Conservation (phyloP, 2,329 filamentous ascomycete species). For the Epichloe sylvatica region DNA sequence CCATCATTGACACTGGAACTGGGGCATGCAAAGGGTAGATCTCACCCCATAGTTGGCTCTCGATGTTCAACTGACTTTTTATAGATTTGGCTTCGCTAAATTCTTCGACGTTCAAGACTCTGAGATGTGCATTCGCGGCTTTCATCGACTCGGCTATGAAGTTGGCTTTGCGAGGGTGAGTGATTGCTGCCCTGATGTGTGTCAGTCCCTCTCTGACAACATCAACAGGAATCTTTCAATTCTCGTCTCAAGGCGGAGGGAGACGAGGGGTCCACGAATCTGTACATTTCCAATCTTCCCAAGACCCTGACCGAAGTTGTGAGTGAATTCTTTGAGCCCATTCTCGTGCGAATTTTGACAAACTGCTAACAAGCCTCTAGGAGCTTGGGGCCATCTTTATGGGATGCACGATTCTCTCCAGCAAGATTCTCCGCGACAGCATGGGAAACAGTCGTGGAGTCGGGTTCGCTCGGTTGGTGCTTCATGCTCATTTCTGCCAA, state of each 20-base stretch:
- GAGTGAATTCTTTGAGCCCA: conserved; percentile 20
- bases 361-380: conserved; percentile 23
- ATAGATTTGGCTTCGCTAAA: conserved; percentile 95
- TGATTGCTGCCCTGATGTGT: conserved; percentile 5
- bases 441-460: conserved; percentile 92
- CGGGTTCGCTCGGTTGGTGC: conserved; percentile 77
- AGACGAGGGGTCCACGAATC: conserved; percentile 78
- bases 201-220: conserved; percentile 13
- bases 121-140: conserved; percentile 90
- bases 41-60: neutral
- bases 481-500: neutral
- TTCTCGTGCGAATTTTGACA: no score
- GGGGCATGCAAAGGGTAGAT: conserved; percentile 89
- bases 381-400: conserved; percentile 67
- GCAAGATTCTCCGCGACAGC: conserved; percentile 85
- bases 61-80: conserved; percentile 1
- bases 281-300: conserved; percentile 95
- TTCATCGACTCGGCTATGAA: conserved; percentile 89
- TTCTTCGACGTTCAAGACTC: conserved; percentile 79
- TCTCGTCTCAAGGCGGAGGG: conserved; percentile 93
- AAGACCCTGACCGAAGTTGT: conserved; percentile 85
- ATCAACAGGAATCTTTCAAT: conserved; percentile 79
- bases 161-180: conserved; percentile 87
- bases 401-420: conserved; percentile 74
- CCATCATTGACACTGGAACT: conserved; percentile 89